These are phyloP conservation scores for Serendipita sp. DNA, from an alignment of 768 basidiomycete species.

Conservation along the genomic window DNA sequence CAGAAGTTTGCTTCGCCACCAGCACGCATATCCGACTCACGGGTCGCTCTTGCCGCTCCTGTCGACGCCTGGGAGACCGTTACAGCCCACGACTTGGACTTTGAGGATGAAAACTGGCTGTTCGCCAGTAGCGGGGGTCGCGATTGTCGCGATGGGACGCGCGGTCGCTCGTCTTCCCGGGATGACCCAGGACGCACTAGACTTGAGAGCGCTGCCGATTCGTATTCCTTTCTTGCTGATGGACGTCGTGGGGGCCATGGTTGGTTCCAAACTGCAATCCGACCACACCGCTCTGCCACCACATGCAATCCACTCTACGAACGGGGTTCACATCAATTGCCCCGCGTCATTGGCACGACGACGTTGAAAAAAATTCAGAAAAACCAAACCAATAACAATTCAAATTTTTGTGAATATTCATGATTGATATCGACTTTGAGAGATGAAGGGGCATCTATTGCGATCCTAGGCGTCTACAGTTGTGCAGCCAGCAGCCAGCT, in stretches of 20 bases:
- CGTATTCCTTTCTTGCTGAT: slow-evolving; percentile 7
- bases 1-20: slow-evolving; percentile 6
- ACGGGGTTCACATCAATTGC: neutral
- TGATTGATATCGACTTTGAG: no score
- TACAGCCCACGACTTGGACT: slow-evolving; percentile 53
- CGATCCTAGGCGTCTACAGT: no score
- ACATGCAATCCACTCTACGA: no score
- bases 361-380: no score
- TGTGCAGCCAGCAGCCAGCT: no score
- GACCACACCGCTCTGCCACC: neutral
- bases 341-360: neutral
- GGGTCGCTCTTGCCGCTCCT: slow-evolving; percentile 61
- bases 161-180: neutral
- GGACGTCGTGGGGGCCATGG: slow-evolving; percentile 8
- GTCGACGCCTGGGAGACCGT: slow-evolving; percentile 45
- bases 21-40: slow-evolving; percentile 27
- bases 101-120: slow-evolving; percentile 48
- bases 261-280: neutral
- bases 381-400: no score
- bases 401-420: no score
- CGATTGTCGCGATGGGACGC: neutral
- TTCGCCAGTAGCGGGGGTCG: slow-evolving; percentile 31
- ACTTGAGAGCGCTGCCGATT: slow-evolving; percentile 8
- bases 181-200: slow-evolving; percentile 8
- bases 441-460: no score